Evolutionary conservation across 139 green algal genomes (phyloP), one percentile per base, ranked within the genome.

Genomic region (Closterium sp.): DNA sequence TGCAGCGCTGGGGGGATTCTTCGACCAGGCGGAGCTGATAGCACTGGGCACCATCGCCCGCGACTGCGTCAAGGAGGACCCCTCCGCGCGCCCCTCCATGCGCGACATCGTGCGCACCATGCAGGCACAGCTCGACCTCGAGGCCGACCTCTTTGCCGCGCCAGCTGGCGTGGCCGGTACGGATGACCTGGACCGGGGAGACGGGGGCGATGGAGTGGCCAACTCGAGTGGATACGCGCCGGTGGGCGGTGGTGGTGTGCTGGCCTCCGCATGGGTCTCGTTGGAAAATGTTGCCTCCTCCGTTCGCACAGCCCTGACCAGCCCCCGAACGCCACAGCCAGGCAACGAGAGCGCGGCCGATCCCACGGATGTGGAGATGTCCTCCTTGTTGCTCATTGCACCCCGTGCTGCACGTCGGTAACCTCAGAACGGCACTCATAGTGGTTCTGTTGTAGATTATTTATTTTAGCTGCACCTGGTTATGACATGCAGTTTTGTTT

Each of bases 1-100:
- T 6, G 85, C 85, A 9, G 85, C 85, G 7, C 85, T 87, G 9
- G 85, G 85, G 28, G 85, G 85, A 0, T 87, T 32, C 85, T 87
- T 87, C 85, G 28, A 87, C 85, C 85, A 87, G 28, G n/a, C 85
- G 85, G 85, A 87, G 85, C 85, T 87, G 27, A 87, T 87, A 27
- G 21, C 24, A 24, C 85, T 87, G 27, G 85, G 85, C 85, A 87
- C 85, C 28, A 87, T 87, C n/a, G 85, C 85, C 1, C 85, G 85
- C 28, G 85, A 87, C n/a, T 87, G 85, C 85, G 85, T 87, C 13
- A 87, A 87, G 85, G 85, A 87, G 28, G 85, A 87, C 21, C 85
- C 85, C 27, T 87, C 85, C 27, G 85, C 85, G 28, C 85, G 85
- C 9, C 85, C 85, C n/a, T 32, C 85, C 85, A 87, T 87, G 85